Conservation (phyloP, 2,329 filamentous ascomycete species). For the Fusarium virguliforme region DNA sequence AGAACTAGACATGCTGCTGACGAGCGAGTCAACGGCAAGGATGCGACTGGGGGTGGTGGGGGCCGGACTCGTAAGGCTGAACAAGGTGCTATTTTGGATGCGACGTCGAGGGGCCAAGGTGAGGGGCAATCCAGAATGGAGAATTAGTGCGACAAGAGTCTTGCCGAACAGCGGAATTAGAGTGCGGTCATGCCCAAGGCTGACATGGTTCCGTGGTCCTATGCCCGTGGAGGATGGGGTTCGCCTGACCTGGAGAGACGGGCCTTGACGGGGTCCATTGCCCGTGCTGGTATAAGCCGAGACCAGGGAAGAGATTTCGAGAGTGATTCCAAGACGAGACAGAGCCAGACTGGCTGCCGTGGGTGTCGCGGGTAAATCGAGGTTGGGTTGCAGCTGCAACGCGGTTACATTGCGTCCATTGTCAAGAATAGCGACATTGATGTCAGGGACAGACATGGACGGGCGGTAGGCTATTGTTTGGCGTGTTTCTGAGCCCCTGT, state of each 20-base stretch:
- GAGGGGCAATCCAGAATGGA: constrained; percentile 20
- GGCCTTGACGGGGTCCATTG: constrained; percentile 18
- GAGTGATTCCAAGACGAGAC: not conserved
- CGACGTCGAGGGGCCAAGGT: constrained; percentile 10
- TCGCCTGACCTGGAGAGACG: constrained; percentile 16
- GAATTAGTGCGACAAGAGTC: constrained; percentile 23
- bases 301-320: constrained; percentile 20
- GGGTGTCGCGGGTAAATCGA: constrained; percentile 6
- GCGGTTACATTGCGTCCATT: not conserved
- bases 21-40: constrained; percentile 38
- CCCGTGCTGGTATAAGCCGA: constrained; percentile 42
- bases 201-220: constrained; percentile 25
- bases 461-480: not conserved
- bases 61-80: constrained; percentile 50
- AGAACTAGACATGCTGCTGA: constrained; percentile 34
- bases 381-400: constrained; percentile 16
- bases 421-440: constrained; percentile 11
- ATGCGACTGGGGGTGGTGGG: constrained; percentile 42
- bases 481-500: not conserved
- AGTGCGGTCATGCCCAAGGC: constrained; percentile 23
- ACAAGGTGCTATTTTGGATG: constrained; percentile 47
- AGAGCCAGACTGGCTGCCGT: constrained; percentile 5
- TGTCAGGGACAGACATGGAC: constrained; percentile 22
- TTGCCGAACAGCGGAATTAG: constrained; percentile 34
- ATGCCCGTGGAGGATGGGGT: constrained; percentile 12